Base-by-base conservation (phyloP, 176 grass and related monocot species). In the Olyra latifolia region DNA sequence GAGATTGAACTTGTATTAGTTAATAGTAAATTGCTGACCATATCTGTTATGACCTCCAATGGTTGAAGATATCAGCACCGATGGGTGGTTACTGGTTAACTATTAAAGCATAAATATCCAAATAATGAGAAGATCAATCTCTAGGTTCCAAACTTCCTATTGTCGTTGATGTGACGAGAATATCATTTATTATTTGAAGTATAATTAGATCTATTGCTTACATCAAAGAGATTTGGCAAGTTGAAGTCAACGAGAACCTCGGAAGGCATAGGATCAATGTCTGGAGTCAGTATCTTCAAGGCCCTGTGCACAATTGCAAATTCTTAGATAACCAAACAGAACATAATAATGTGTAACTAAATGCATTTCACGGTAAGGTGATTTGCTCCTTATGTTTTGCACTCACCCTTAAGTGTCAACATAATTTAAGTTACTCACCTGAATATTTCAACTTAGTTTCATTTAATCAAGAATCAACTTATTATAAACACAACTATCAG, bases 191-290 rank as follows among this genome's bases (percentile, higher is more conserved):
- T 24, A 66, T 57, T 69, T 82, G 24, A 67, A 88, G 17, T 71
- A 89, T 32, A 81, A 82, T 61, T 81, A 45, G 49, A 38, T 32
- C 4, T 28, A 29, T 66, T 77, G 66, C 87, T 93, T 92, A 98
- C 92, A 81, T 98, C 88, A 80, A 84, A 90, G 27, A 98, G 88
- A 76, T 93, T 91, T 66, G 80, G 73, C 80, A 98, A 87, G 75
- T 93, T 93, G 86, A 98, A 94, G 35, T 98, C 90, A n/a, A 68
- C 50, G 17, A 91, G 90, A 91, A 98, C 83, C 75, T 93, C 90
- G 29, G 78, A 66, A 84, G 95, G 95, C 42, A 98, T 82, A 82
- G 95, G 95, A 81, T 98, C 95, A 59, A 98, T 88, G 32, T 88
- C 86, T 57, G 72, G 71, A 50, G 60, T 93, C 81, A 98, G 67